Base-by-base conservation (phyloP, 768 basidiomycete species). In the Leccinum pellstonianum region DNA sequence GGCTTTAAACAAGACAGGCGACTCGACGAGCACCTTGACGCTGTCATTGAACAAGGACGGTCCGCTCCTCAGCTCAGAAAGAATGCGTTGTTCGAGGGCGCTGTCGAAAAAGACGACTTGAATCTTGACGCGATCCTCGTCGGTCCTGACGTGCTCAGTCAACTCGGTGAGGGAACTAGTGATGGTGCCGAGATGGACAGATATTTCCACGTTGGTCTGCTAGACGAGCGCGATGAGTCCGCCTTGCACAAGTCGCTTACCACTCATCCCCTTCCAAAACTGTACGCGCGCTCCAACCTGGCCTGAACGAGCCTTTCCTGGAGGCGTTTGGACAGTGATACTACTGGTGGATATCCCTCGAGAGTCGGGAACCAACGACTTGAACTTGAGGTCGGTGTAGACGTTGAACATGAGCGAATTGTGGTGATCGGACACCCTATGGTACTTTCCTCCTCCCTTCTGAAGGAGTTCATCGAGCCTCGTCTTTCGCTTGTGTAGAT, bases 51-150 rank as follows among this genome's bases (percentile, higher is more conserved):
- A 59, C 14, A 69, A 66, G 48, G 68, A 67, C 19, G 75, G 67
- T 1, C 61, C 55, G 67, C 65, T 56, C 58, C 56, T 58, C 52
- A 82, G 60, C 49, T 78, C 76, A 12, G 78, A 79, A 1, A 80
- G 64, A 12, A 79, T 75, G 50, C 74, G 69, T 8, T 87, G 67
- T 64, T 87, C 81, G 1, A 87, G 73, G 9, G 77, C 75, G 3
- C 82, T 72, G 63, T 90, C 86, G 61, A 89, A 89, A 70, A 91
- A 91, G 12, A 79, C 73, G 43, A 90, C 73, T 3, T 80, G 80
- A 12, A 87, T 64, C 17, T 71, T 70, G 49, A 89, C 72, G 4
- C 70, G 70, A 1, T 77, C 67, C 14, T 58, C 62, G 46, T 68
- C 64, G 9, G 23, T 43, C 41, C 76, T 75, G 4, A 80, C 79